These are phyloP conservation scores for Kwoniella mangroviensis DNA, from an alignment of 768 basidiomycete species.

Conservation along the genomic window DNA sequence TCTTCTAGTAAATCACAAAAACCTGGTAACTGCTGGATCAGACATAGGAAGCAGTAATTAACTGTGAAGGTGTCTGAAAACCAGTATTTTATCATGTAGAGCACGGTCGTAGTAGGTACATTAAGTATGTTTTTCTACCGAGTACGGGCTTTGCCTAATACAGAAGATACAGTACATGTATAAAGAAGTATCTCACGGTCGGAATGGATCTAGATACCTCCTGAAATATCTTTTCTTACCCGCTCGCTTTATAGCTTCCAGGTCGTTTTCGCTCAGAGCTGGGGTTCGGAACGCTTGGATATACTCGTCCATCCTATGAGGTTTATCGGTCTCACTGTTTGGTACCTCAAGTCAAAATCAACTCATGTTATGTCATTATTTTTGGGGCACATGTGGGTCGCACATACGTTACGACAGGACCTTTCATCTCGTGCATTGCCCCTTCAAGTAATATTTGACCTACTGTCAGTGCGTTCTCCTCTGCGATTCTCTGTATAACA, in stretches of 20 bases:
- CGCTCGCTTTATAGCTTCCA: not conserved
- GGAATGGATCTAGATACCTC: conserved; percentile 1
- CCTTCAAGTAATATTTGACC: conserved; percentile 49
- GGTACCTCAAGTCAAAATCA: too few relatives aligned
- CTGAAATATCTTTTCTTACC: conserved; percentile 5
- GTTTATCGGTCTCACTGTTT: not conserved
- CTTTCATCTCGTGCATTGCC: conserved; percentile 38
- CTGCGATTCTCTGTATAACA: conserved; percentile 29
- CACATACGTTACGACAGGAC: conserved; percentile 42
- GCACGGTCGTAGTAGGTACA: too few relatives aligned
- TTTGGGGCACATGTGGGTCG: too few relatives aligned
- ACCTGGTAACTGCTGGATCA: not conserved
- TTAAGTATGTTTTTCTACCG: too few relatives aligned
- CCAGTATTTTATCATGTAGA: too few relatives aligned
- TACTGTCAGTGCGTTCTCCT: conserved; percentile 25
- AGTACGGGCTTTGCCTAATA: too few relatives aligned
- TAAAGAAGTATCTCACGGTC: not conserved
- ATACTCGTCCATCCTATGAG: not conserved
- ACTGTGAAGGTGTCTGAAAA: not conserved
- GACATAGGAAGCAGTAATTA: not conserved
- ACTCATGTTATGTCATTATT: too few relatives aligned
- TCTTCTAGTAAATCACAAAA: not conserved
- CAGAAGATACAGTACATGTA: not conserved
- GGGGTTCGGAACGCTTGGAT: not conserved
- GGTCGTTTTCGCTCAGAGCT: not conserved